Percentiles rank a stretch among this genome's conserved stretches.
Evolutionary conservation across 768 basidiomycete genomes (phyloP).

Genomic region (Russula brevipes): DNA sequence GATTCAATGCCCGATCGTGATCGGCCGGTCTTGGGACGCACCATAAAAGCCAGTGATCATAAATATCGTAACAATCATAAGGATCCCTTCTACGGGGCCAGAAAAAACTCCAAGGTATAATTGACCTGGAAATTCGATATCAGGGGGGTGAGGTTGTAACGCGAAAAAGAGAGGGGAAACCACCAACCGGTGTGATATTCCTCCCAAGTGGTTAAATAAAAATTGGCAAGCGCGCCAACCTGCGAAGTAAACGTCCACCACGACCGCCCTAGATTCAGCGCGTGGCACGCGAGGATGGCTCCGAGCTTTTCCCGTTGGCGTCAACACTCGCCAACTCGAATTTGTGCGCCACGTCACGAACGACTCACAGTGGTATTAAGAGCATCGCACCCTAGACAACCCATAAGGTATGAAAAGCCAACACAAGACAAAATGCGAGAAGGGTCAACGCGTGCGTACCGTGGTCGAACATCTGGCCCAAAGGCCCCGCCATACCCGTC

Average conservation of each 20-base stretch:
- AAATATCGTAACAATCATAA: conserved; percentile 77
- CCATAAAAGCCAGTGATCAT: conserved; percentile 73
- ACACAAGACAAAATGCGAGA: background rate
- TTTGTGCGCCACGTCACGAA: background rate
- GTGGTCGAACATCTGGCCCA: conserved; percentile 98
- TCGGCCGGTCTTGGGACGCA: conserved; percentile 29
- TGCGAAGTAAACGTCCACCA: conserved; percentile 97
- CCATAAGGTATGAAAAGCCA: background rate
- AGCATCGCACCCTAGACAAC: conserved; percentile 70
- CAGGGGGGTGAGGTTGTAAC: background rate
- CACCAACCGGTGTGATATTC: conserved; percentile 78
- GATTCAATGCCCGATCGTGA: background rate
- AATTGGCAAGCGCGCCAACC: conserved; percentile 59
- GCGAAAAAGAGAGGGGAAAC: background rate
- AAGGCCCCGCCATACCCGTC: conserved; percentile 95
- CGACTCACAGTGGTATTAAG: conserved; percentile 80
- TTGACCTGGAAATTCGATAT: conserved; percentile 46
- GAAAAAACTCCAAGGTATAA: conserved; percentile 91
- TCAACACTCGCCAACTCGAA: conserved; percentile 1
- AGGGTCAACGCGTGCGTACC: conserved; percentile 44
- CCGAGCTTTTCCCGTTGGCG: conserved; percentile 55
- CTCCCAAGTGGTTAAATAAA: conserved; percentile 74
- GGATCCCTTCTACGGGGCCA: conserved; percentile 93
- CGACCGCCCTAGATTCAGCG: conserved; percentile 85
- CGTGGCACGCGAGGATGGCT: conserved; percentile 73